phyloP scores from a whole-genome alignment of 2,329 filamentous ascomycete species.

The Xylaria arbuscula region DNA sequence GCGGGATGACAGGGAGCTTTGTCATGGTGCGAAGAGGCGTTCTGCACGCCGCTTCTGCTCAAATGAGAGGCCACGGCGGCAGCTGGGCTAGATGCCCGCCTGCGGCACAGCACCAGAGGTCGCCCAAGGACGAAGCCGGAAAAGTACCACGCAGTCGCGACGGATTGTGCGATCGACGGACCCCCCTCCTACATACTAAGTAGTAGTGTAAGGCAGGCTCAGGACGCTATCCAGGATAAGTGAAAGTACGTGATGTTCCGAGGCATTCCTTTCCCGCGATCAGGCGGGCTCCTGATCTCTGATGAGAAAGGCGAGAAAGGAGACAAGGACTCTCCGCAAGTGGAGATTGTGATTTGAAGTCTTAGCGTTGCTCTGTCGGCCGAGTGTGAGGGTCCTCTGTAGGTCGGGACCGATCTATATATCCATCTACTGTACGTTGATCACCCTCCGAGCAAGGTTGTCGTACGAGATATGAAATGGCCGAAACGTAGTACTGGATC shows the following conservation, averaged over 20 bases:
- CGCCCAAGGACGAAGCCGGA: conserved; percentile 24
- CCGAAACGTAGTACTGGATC: not conserved
- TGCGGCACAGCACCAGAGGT: conserved; percentile 36
- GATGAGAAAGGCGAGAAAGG: conserved; percentile 6
- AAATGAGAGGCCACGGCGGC: conserved; percentile 31
- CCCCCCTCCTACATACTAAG: conserved; percentile 18
- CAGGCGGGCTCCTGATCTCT: conserved; percentile 1
- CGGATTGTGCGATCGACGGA: conserved; percentile 42
- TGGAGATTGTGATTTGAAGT: conserved; percentile 9
- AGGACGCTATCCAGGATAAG: conserved; percentile 20
- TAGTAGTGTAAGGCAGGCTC: not conserved
- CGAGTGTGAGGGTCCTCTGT: not conserved
- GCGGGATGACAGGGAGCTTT: conserved; percentile 31
- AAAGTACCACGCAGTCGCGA: conserved; percentile 38
- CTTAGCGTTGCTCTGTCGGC: conserved; percentile 17
- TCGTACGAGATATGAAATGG: conserved; percentile 17
- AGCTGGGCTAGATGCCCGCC: conserved; percentile 32
- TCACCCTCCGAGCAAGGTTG: not conserved
- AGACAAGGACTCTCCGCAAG: conserved; percentile 2
- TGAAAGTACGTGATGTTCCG: conserved; percentile 7
- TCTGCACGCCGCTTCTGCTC: conserved; percentile 20
- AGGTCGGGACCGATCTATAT: conserved; percentile 27
- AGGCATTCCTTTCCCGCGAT: conserved; percentile 9
- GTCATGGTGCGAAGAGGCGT: conserved; percentile 28
- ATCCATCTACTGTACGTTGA: not conserved